phyloP scores from a whole-genome alignment of 371 early-diverging fungal species.

The Rhizopus arrhizus region DNA sequence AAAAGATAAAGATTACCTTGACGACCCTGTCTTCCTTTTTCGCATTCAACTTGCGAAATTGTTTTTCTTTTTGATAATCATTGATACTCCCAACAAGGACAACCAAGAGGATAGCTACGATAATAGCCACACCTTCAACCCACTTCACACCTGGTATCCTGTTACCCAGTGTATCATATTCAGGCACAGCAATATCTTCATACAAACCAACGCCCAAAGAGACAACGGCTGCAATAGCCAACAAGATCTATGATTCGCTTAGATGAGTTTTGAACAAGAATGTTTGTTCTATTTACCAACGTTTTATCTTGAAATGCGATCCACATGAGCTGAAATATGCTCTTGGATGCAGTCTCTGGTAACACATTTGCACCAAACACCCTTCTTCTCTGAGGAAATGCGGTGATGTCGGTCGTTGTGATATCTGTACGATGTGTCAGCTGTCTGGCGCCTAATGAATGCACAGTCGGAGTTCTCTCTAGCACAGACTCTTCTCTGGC shows the following conservation, averaged over 20 bases:
- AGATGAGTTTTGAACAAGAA: not conserved
- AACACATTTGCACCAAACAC: slow-evolving; percentile 62
- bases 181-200: slow-evolving; percentile 60
- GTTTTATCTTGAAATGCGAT: slow-evolving; percentile 77
- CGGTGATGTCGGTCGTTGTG: slow-evolving; percentile 6
- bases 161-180: slow-evolving; percentile 28
- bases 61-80: slow-evolving; percentile 83
- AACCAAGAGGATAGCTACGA: slow-evolving; percentile 78
- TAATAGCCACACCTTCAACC: slow-evolving; percentile 77
- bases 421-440: slow-evolving; percentile 25
- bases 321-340: slow-evolving; percentile 67
- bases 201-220: slow-evolving; percentile 87
- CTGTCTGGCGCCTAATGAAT: slow-evolving; percentile 29
- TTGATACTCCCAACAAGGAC: slow-evolving; percentile 77
- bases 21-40: slow-evolving; percentile 78
- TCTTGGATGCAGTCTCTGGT: slow-evolving; percentile 59
- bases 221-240: slow-evolving; percentile 78
- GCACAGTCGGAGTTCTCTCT: slow-evolving; percentile 24
- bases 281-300: slow-evolving; percentile 43
- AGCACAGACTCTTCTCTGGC: not conserved
- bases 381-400: slow-evolving; percentile 37
- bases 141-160: slow-evolving; percentile 58
- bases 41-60: slow-evolving; percentile 78
- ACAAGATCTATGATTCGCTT: slow-evolving; percentile 52
- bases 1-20: slow-evolving; percentile 40